phyloP scores from a whole-genome alignment of 2,329 filamentous ascomycete species.

The Microsporum ferrugineum region DNA sequence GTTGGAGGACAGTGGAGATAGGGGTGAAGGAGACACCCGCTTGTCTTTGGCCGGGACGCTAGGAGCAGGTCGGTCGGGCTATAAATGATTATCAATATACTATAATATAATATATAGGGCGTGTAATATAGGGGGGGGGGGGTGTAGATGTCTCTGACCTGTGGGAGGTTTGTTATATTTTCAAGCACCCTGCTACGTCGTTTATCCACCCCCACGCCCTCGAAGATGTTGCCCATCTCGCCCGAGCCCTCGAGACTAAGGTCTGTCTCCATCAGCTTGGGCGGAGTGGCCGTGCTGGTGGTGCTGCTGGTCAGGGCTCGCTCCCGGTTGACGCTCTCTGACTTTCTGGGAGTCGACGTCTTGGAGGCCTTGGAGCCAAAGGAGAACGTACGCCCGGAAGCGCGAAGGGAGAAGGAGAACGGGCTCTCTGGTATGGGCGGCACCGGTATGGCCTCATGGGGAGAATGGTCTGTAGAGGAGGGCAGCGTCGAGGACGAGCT shows the following conservation, averaged over 20 bases:
- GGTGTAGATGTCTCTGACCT: constrained; percentile 1
- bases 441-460: constrained; percentile 33
- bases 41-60: constrained; percentile 15
- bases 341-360: constrained; percentile 14
- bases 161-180: constrained; percentile 15
- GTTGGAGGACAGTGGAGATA: constrained; percentile 42
- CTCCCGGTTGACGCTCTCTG: constrained; percentile 26
- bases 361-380: constrained; percentile 38
- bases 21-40: constrained; percentile 27
- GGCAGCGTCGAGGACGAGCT: constrained; percentile 47
- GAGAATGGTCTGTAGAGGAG: constrained; percentile 40
- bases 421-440: constrained; percentile 31
- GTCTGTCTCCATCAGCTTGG: constrained; percentile 39
- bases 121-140: background rate
- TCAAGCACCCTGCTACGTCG: constrained; percentile 15
- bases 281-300: constrained; percentile 41
- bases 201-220: constrained; percentile 31
- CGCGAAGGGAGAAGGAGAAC: constrained; percentile 30
- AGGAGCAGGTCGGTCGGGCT: constrained; percentile 5
- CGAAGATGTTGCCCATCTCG: constrained; percentile 44
- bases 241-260: constrained; percentile 32
- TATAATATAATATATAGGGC: background rate
- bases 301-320: constrained; percentile 43
- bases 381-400: constrained; percentile 43
- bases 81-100: background rate